Evolutionary conservation across 768 basidiomycete species (phyloP).

Genomic region (Hortiboletus campestris): DNA sequence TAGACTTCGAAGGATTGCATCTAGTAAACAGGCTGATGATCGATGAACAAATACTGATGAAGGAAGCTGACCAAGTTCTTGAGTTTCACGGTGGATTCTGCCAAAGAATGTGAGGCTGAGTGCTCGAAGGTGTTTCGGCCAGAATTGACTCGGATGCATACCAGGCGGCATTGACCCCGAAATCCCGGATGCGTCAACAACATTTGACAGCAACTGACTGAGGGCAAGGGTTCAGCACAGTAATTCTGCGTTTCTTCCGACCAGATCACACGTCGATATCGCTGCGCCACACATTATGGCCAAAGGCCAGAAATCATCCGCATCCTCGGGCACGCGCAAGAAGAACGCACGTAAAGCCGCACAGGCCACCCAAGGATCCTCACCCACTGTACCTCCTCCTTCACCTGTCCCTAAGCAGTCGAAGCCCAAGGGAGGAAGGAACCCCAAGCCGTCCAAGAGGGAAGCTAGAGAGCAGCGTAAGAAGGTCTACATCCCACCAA

Average conservation of each 20-base stretch:
- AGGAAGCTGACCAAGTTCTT: background rate
- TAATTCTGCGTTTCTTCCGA: background rate
- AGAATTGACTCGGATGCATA: too few species aligned
- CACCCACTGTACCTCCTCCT: constrained; percentile 20
- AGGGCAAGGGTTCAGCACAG: too few species aligned
- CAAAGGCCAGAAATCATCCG: constrained; percentile 68
- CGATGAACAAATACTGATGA: background rate
- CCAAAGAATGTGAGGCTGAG: background rate
- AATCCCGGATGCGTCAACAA: too few species aligned
- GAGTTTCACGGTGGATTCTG: background rate
- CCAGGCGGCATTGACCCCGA: too few species aligned
- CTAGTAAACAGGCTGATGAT: background rate
- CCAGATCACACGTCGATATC: constrained; percentile 7
- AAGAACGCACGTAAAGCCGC: constrained; percentile 83
- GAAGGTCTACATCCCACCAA: constrained; percentile 86
- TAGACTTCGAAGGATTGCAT: background rate
- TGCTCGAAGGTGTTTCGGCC: background rate
- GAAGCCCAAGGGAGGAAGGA: constrained; percentile 51
- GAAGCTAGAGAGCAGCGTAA: constrained; percentile 69
- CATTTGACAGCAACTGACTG: background rate
- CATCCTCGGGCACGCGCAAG: constrained; percentile 83
- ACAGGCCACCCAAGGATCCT: constrained; percentile 23
- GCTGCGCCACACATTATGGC: constrained; percentile 30
- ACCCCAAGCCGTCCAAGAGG: constrained; percentile 40
- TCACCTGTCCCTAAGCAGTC: constrained; percentile 39